Evolutionary conservation across 345 rosid species (phyloP).

Genomic region (Triadica sebifera): DNA sequence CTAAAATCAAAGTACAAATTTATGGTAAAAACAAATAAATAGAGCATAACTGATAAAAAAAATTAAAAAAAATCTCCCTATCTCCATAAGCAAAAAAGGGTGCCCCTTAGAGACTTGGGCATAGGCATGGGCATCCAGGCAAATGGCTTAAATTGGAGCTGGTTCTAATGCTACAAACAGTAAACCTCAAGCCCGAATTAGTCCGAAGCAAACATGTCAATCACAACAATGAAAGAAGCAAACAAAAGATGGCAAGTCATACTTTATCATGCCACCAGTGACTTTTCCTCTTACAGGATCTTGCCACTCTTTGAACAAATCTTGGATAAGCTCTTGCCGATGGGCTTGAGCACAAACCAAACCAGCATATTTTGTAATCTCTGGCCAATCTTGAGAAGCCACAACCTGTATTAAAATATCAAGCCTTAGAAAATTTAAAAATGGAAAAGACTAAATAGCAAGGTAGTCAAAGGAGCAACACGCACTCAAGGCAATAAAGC

Average conservation of each 20-base stretch:
- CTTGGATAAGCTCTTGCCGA: slow-evolving; percentile 98
- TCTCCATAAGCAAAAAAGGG: no score
- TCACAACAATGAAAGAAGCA: neutral
- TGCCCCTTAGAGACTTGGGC: no score
- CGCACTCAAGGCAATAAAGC: no score
- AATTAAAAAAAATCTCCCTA: no score
- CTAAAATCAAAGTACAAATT: neutral
- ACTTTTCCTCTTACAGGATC: slow-evolving; percentile 90
- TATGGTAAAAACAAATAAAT: no score
- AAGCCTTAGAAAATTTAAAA: neutral
- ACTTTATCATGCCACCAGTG: slow-evolving; percentile 99
- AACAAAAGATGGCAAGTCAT: slow-evolving; percentile 17
- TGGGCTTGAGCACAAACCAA: slow-evolving; percentile 99
- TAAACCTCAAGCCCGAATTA: neutral
- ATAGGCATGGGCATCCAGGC: neutral
- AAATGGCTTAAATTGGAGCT: neutral
- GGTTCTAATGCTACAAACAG: neutral
- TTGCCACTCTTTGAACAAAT: slow-evolving; percentile 87
- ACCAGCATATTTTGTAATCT: slow-evolving; percentile 95
- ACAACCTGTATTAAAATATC: slow-evolving; percentile 60
- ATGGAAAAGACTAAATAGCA: slow-evolving; percentile 2
- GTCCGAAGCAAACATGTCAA: neutral
- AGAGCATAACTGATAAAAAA: no score
- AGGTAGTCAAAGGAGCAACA: no score
- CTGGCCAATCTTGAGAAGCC: slow-evolving; percentile 99